Conservation (phyloP, 352 stramenopile genomes). For the Phytophthora pluvialis region DNA sequence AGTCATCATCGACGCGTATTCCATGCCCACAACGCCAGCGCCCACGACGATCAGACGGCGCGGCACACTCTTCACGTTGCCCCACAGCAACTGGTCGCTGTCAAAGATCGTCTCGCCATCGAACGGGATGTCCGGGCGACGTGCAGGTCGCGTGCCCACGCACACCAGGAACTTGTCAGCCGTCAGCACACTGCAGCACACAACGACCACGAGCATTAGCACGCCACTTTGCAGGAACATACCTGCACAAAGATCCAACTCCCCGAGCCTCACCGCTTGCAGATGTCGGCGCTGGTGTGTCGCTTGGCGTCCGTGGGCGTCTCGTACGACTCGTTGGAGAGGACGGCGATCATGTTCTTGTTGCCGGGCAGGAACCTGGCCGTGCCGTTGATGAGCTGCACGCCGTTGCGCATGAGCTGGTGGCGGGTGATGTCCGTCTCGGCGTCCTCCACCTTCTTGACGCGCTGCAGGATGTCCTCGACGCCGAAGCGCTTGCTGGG, state of each 20-base stretch:
- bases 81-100: constrained; percentile 88
- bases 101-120: constrained; percentile 89
- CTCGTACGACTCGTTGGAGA: constrained; percentile 87
- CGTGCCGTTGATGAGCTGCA: constrained; percentile 83
- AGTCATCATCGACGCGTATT: constrained; percentile 93
- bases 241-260: background rate
- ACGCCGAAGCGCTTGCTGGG: constrained; percentile 76
- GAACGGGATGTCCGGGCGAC: constrained; percentile 84
- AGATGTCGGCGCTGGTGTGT: constrained; percentile 80
- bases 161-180: constrained; percentile 89
- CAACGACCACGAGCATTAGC: background rate
- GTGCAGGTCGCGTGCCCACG: constrained; percentile 84
- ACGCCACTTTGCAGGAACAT: background rate
- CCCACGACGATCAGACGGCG: constrained; percentile 85
- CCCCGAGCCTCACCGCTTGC: constrained; percentile 63
- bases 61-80: constrained; percentile 70
- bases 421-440: constrained; percentile 89
- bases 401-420: constrained; percentile 81
- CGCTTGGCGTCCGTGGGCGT: constrained; percentile 76
- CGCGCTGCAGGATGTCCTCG: constrained; percentile 84
- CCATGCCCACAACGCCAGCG: constrained; percentile 91
- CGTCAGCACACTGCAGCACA: constrained; percentile 68
- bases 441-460: constrained; percentile 82
- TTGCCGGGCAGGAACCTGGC: constrained; percentile 75
- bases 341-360: constrained; percentile 82